These are phyloP conservation scores for Suillus weaverae DNA, from an alignment of 768 basidiomycete species.

Conservation along the genomic window DNA sequence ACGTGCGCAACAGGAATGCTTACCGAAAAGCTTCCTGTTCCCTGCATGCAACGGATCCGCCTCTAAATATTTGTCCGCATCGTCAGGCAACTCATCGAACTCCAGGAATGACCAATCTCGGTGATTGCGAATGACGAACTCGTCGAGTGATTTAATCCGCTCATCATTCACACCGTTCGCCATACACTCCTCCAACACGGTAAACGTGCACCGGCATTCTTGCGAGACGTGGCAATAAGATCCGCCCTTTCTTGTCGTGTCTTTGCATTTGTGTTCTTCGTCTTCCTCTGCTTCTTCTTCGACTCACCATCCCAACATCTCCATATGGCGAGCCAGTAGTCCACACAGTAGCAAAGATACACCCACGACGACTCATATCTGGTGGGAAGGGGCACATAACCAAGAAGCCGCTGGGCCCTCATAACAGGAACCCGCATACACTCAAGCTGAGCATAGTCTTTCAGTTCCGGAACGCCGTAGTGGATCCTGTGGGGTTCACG, in stretches of 20 bases:
- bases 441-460: background rate
- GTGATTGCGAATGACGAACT: too few species aligned
- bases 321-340: background rate
- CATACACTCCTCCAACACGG: too few species aligned
- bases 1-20: too few species aligned
- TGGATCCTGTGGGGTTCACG: background rate
- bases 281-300: background rate
- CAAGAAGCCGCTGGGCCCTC: background rate
- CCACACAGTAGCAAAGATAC: background rate
- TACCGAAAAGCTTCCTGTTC: too few species aligned
- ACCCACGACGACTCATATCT: background rate
- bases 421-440: background rate
- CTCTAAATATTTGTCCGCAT: too few species aligned
- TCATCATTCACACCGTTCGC: too few species aligned
- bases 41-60: too few species aligned
- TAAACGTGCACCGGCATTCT: background rate
- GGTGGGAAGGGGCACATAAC: background rate
- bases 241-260: background rate
- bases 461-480: background rate
- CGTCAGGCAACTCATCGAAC: too few species aligned
- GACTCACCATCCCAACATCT: background rate
- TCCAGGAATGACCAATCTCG: too few species aligned
- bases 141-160: too few species aligned
- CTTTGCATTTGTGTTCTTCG: too few species aligned
- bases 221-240: background rate